Base-by-base conservation (phyloP, 148 eudicot genomes). In the Rhododendron griersonianum region DNA sequence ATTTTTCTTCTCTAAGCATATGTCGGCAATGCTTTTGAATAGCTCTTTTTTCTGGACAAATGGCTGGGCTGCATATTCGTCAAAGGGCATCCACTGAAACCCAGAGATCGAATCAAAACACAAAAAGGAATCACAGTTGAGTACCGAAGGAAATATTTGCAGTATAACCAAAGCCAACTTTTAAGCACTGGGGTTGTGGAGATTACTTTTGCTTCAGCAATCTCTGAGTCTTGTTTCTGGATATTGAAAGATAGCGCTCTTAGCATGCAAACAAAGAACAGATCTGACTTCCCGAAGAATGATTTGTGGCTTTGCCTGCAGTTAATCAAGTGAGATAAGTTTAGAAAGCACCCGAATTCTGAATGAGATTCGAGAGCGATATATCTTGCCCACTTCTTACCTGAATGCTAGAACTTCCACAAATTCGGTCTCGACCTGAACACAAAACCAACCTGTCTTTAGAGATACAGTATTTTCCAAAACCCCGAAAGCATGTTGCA, bases 211-310 rank as follows among this genome's bases (percentile, higher is more conserved):
- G 98, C 95, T 55, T 92, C 94, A 82, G 85, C 90, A 37, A 95
- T 92, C 87, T 95, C 98, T 71, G 93, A 76, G 79, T 90, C 92
- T 48, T 93, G 95, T 80, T 87, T 86, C 88, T 88, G 88, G 80
- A 95, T 93, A 77, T 95, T 87, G 11, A 80, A 85, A 71, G 96
- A 89, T 23, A 89, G 89, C 11, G 98, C 93, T 65, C 90, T 89
- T 84, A 93, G 50, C 91, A 92, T 85, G 89, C 96, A 95, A 37
- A 93, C 87, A 63, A 93, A 93, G 86, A 91, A 91, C 28, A 93
- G 47, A 87, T 95, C 96, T 39, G 98, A 95, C 87, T 95, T 95
- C 59, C 89, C 90, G 81, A 93, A 95, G 87, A 90, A 93, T 30
- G 93, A 87, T 61, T 87, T 87, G 91, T 93, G 98, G 83, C 93